Evolutionary conservation across 805 yeast species (phyloP), one percentile per base, ranked within the genome.

Genomic region (Candida broadrunensis): DNA sequence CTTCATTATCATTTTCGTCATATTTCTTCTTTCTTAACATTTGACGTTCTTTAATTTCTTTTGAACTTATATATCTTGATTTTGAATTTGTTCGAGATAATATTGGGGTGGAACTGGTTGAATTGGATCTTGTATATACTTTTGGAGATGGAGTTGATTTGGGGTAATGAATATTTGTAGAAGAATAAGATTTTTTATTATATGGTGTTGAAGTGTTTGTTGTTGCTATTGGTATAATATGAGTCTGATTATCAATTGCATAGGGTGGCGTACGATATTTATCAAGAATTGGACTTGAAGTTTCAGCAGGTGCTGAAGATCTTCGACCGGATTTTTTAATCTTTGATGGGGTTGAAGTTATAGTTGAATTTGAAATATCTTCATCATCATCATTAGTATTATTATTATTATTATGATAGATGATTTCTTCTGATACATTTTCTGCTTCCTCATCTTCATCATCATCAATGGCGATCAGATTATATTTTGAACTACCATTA

Each of bases 1-100:
- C 74, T 38, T 67, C 73, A 45, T 60, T 58, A 35, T 66, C 68
- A 46, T 65, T 58, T 15, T 69, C 73, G 38, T 70, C 75, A 43
- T 67, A 70, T 25, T 52, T 51, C 46, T 70, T 62, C 47, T 68
- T 69, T 11, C 72, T 55, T 17, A 61, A 48, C 39, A 56, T 58
- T 47, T 63, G 56, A 35, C 75, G 50, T 36, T 61, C 67, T 45
- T 67, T 70, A n/a, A 62, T 55, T 45, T 69, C 72, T 37, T 59
- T 52, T 4, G 65, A 55, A 41, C 57, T 60, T 36, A 61, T 42
- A 48, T 50, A 69, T 29, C 60, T 59, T 1, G 71, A 55, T 43
- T 69, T 69, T 7, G 69, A 46, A 39, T 73, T 51, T n/a, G n/a
- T n/a, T 2, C 56, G 35, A 19, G 69, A 51, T 12, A 34, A 21